Evolutionary conservation across 129 eudicot species (phyloP).

Genomic region (Apium graveolens): DNA sequence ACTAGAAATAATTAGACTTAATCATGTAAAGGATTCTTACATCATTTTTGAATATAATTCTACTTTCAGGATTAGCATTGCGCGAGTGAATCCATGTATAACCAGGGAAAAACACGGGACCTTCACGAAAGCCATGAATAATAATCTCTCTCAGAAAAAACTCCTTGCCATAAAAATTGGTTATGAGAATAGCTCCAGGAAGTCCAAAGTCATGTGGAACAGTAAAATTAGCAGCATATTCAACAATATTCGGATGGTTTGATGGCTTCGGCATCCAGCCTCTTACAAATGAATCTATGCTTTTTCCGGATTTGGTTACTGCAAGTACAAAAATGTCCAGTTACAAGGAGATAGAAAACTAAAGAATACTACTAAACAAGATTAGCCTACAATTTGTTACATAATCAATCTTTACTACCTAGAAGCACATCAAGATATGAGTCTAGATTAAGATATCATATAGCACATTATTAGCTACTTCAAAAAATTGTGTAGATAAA

Average conservation of each 20-base stretch:
- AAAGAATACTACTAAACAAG: background rate
- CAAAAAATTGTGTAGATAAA: background rate
- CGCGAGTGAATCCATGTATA: constrained; percentile 67
- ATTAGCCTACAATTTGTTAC: background rate
- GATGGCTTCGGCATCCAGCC: constrained; percentile 56
- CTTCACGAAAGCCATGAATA: constrained; percentile 45
- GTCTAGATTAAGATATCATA: background rate
- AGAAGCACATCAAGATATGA: background rate
- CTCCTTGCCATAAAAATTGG: constrained; percentile 59
- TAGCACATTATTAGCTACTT: background rate
- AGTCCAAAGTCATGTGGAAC: constrained; percentile 59
- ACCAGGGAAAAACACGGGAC: constrained; percentile 53
- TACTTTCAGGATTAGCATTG: constrained; percentile 58
- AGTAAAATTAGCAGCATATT: constrained; percentile 43
- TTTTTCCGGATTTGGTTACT: constrained; percentile 62
- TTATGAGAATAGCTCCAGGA: constrained; percentile 64
- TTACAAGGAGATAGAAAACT: background rate
- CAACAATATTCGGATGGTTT: constrained; percentile 33
- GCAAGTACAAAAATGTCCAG: constrained; percentile 1
- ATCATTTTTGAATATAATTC: constrained; percentile 64
- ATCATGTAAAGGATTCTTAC: constrained; percentile 17
- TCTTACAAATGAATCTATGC: constrained; percentile 39
- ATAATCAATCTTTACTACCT: background rate
- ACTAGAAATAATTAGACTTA: background rate
- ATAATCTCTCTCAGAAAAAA: constrained; percentile 52